Conservation (phyloP, 441 rosid species). For the Viola pubescens region DNA sequence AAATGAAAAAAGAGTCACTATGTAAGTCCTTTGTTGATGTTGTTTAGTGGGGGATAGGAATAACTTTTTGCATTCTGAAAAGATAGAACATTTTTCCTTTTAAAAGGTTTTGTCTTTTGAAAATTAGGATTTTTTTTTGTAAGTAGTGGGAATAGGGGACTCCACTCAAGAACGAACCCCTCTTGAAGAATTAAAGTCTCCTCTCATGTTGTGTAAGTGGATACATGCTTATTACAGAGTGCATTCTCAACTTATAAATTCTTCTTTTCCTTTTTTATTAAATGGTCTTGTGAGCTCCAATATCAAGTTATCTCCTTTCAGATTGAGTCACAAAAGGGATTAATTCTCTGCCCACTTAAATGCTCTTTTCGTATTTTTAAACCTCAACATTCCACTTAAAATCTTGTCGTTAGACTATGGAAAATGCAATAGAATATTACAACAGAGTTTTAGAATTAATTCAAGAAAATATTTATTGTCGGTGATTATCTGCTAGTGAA, state of each 20-base stretch:
- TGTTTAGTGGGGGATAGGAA: conserved; percentile 44
- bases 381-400: too few relatives aligned
- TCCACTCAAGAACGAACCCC: conserved; percentile 30
- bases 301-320: conserved; percentile 5
- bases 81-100: conserved; percentile 28
- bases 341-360: conserved; percentile 6
- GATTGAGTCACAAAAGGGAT: background rate
- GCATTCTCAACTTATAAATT: background rate
- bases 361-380: too few relatives aligned
- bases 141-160: conserved; percentile 32
- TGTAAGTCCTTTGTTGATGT: conserved; percentile 39
- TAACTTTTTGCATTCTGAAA: conserved; percentile 36
- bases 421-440: too few relatives aligned
- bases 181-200: too few relatives aligned
- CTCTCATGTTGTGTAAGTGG: background rate
- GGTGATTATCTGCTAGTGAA: too few relatives aligned
- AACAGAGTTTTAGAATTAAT: too few relatives aligned
- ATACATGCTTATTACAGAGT: background rate
- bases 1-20: conserved; percentile 21
- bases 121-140: too few relatives aligned
- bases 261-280: background rate
- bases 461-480: too few relatives aligned
- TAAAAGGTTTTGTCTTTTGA: conserved; percentile 24
- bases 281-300: background rate
- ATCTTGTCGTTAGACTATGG: too few relatives aligned